Evolutionary conservation across 305 asterid species (phyloP).

Genomic region (Coffea humblotiana): DNA sequence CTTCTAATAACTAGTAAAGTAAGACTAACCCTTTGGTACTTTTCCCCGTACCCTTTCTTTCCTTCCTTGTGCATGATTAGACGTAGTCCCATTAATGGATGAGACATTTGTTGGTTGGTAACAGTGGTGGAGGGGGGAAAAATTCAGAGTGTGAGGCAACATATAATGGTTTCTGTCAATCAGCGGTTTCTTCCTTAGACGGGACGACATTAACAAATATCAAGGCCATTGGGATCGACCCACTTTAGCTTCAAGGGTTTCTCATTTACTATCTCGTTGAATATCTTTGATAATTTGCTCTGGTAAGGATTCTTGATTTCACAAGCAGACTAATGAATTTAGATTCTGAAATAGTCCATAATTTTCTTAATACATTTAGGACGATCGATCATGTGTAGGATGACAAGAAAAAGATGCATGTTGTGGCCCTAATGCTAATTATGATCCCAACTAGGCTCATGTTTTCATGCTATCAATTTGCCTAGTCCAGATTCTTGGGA

Average conservation of each 20-base stretch:
- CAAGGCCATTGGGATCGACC: background rate
- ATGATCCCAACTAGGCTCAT: too few relatives aligned
- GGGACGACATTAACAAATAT: background rate
- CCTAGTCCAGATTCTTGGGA: too few relatives aligned
- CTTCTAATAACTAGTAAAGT: too few relatives aligned
- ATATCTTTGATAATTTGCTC: too few relatives aligned
- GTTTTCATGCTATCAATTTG: too few relatives aligned
- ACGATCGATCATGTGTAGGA: too few relatives aligned
- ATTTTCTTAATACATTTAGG: too few relatives aligned
- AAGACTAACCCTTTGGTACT: background rate
- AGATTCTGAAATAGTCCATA: too few relatives aligned
- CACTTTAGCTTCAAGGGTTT: background rate
- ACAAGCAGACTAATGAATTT: too few relatives aligned
- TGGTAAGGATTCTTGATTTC: too few relatives aligned
- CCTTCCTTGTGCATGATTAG: background rate
- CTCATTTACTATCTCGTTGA: background rate
- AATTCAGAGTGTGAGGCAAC: background rate
- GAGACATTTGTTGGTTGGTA: background rate
- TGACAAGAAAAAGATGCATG: too few relatives aligned
- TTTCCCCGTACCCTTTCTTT: background rate
- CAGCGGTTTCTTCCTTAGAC: background rate
- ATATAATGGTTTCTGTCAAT: background rate
- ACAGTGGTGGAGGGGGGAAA: background rate
- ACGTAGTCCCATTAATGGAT: background rate
- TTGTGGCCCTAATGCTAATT: too few relatives aligned